These are phyloP conservation scores for Paramecium primaurelia DNA, from an alignment of 73 alveolate species.

Conservation along the genomic window DNA sequence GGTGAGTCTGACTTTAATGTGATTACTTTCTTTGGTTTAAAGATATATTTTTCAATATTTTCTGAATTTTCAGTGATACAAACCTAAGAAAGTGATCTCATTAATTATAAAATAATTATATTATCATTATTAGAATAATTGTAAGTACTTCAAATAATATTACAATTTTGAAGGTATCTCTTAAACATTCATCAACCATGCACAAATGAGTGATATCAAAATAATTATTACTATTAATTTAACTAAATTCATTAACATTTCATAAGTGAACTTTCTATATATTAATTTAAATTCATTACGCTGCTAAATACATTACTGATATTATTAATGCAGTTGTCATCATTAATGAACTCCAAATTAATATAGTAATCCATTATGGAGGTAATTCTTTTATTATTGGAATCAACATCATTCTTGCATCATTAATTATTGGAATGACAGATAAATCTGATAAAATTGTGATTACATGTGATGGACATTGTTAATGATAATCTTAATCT, in stretches of 20 bases:
- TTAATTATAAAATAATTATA: background rate
- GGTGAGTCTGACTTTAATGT: background rate
- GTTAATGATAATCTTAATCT: background rate
- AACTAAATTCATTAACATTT: background rate
- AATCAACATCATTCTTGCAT: background rate
- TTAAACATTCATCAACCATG: background rate
- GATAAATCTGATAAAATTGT: background rate
- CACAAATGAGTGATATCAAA: background rate
- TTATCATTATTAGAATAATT: background rate
- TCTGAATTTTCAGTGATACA: background rate
- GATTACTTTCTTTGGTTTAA: background rate
- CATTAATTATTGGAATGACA: background rate
- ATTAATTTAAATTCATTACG: background rate
- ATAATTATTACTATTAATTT: background rate
- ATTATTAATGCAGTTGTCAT: background rate
- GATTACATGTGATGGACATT: background rate
- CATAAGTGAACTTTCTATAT: background rate
- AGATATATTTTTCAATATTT: background rate
- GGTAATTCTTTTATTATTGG: background rate
- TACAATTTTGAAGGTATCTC: background rate
- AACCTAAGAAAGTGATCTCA: conserved; percentile 40
- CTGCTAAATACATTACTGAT: background rate
- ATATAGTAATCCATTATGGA: background rate
- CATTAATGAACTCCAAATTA: background rate
- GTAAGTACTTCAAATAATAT: background rate